phyloP scores from a whole-genome alignment of 2,329 filamentous ascomycete species.

The Verticillium isaacii region DNA sequence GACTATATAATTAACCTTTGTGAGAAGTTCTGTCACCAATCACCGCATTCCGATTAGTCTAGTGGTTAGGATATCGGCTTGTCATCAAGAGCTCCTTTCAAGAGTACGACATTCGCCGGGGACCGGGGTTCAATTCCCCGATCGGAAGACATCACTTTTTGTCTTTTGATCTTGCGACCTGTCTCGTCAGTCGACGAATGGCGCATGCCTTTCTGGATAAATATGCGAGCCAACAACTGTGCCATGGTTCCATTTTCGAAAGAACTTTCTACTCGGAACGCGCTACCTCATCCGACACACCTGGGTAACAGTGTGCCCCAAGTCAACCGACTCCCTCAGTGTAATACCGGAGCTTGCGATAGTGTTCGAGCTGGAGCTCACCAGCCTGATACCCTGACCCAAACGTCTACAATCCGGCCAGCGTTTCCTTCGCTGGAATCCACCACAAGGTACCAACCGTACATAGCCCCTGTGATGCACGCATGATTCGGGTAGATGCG shows the following conservation, averaged over 20 bases:
- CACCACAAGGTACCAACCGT: constrained; percentile 52
- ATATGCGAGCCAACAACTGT: too few relatives aligned
- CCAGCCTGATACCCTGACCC: constrained; percentile 53
- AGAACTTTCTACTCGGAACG: background rate
- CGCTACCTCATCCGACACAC: too few relatives aligned
- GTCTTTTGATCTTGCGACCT: background rate
- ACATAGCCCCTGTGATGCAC: constrained; percentile 56
- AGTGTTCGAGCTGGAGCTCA: constrained; percentile 3
- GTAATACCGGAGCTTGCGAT: background rate
- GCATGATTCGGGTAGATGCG: constrained; percentile 60
- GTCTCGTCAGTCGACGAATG: too few relatives aligned
- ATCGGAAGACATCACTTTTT: background rate
- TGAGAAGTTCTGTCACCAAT: background rate
- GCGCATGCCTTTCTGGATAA: too few relatives aligned
- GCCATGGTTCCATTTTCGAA: too few relatives aligned
- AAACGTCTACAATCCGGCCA: constrained; percentile 48
- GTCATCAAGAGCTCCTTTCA: background rate
- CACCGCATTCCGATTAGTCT: background rate
- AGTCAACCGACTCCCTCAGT: background rate
- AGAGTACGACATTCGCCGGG: background rate
- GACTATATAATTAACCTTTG: background rate
- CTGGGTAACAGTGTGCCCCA: background rate
- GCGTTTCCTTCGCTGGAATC: constrained; percentile 40
- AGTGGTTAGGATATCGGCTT: background rate
- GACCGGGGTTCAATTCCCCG: background rate